These are phyloP conservation scores for Hypoxylon sp. DNA, from an alignment of 2,329 filamentous ascomycete species.

Conservation along the genomic window DNA sequence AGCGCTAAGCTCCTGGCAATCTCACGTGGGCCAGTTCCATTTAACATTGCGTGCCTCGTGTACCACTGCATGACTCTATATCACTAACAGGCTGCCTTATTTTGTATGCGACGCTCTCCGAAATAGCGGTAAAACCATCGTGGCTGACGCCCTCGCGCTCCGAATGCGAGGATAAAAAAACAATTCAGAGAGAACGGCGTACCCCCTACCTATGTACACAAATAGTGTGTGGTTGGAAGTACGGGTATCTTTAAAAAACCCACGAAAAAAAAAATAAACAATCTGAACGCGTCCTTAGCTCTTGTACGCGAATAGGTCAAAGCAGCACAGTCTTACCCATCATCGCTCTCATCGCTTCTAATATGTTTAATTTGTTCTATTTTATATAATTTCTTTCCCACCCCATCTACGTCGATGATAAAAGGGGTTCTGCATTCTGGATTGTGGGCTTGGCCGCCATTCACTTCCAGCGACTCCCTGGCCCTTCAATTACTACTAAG, in stretches of 20 bases:
- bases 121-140: slow-evolving; percentile 5
- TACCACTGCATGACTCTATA: slow-evolving; percentile 39
- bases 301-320: background rate
- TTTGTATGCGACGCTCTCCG: slow-evolving; percentile 18
- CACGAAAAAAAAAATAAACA: background rate
- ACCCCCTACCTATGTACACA: background rate
- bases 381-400: background rate
- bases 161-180: slow-evolving; percentile 1
- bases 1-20: slow-evolving; percentile 29
- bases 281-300: slow-evolving; percentile 9
- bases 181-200: background rate
- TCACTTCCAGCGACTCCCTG: slow-evolving; percentile 36
- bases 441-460: slow-evolving; percentile 27
- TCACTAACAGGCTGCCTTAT: slow-evolving; percentile 18
- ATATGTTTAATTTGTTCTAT: slow-evolving; percentile 14
- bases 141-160: slow-evolving; percentile 7
- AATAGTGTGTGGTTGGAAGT: background rate
- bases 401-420: slow-evolving; percentile 4
- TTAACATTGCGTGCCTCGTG: slow-evolving; percentile 29
- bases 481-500: slow-evolving; percentile 17
- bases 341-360: slow-evolving; percentile 15
- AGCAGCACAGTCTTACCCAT: slow-evolving; percentile 9
- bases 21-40: slow-evolving; percentile 44
- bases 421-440: slow-evolving; percentile 15
- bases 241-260: no score